Conservation (phyloP, 2,329 filamentous ascomycete species). For the Colletotrichum tanaceti region DNA sequence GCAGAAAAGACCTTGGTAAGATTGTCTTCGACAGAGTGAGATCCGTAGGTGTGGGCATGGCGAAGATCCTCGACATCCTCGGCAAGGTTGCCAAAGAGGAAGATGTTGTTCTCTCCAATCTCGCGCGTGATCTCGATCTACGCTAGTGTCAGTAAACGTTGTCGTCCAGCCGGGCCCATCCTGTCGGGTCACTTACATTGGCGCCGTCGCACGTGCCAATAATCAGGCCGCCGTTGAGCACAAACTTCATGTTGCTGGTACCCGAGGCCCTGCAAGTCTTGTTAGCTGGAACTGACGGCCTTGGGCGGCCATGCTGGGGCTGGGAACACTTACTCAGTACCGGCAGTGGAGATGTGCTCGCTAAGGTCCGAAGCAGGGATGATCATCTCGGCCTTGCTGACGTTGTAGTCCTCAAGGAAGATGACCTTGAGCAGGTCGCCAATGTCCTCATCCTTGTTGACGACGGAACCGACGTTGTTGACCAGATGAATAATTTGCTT, state of each 20-base stretch:
- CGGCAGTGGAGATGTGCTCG: slow-evolving; percentile 98
- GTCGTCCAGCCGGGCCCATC: slow-evolving; percentile 35
- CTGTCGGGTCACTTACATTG: slow-evolving; percentile 73
- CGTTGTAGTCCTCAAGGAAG: slow-evolving; percentile 98
- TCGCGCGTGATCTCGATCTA: slow-evolving; percentile 97
- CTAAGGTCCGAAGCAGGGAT: slow-evolving; percentile 93
- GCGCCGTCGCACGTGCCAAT: slow-evolving; percentile 98
- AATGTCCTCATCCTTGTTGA: slow-evolving; percentile 93
- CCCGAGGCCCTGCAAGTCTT: slow-evolving; percentile 68
- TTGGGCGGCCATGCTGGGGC: background rate
- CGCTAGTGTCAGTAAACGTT: slow-evolving; percentile 33
- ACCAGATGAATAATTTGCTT: slow-evolving; percentile 98
- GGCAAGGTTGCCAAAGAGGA: slow-evolving; percentile 95
- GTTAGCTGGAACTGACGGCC: slow-evolving; percentile 31
- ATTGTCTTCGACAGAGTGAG: slow-evolving; percentile 80
- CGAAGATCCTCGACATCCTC: slow-evolving; percentile 98
- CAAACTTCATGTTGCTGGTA: slow-evolving; percentile 99
- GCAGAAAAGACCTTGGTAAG: slow-evolving; percentile 84
- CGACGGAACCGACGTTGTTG: slow-evolving; percentile 88
- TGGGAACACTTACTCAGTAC: slow-evolving; percentile 75
- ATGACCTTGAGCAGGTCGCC: slow-evolving; percentile 96
- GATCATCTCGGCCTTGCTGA: slow-evolving; percentile 99
- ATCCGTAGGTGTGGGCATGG: slow-evolving; percentile 86
- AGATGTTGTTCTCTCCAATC: slow-evolving; percentile 96
- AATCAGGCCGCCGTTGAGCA: slow-evolving; percentile 94